Evolutionary conservation across 371 early-diverging fungal species (phyloP).

Genomic region (Rhizopus delemar): DNA sequence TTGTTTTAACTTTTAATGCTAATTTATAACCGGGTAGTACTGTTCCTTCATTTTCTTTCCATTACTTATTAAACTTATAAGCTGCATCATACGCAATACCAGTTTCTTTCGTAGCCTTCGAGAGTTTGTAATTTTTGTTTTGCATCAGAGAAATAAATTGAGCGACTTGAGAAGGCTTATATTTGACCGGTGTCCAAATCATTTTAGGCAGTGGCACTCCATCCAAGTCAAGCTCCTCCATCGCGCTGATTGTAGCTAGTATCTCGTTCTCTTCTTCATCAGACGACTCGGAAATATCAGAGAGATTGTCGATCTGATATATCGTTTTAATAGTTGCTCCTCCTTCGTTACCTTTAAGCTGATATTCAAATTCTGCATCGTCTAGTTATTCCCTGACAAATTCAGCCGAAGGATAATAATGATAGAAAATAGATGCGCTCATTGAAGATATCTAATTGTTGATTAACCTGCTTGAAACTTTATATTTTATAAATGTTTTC

Average conservation of each 20-base stretch:
- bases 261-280: conserved; percentile 7
- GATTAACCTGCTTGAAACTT: too few species aligned
- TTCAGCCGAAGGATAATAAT: conserved; percentile 8
- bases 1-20: conserved; percentile 5
- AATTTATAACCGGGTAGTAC: conserved; percentile 6
- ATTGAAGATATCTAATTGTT: conserved; percentile 5
- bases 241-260: conserved; percentile 8
- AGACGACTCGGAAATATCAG: conserved; percentile 9
- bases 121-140: conserved; percentile 12
- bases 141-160: conserved; percentile 23
- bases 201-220: background rate
- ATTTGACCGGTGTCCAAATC: conserved; percentile 18
- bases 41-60: conserved; percentile 3
- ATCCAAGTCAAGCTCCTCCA: conserved; percentile 8
- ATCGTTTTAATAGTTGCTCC: conserved; percentile 9
- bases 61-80: conserved; percentile 3
- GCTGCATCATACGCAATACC: conserved; percentile 2
- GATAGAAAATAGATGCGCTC: conserved; percentile 9
- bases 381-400: conserved; percentile 6
- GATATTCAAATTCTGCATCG: conserved; percentile 7
- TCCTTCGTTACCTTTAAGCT: conserved; percentile 6
- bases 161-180: conserved; percentile 13
- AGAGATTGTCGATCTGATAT: conserved; percentile 8
- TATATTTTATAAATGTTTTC: conserved; percentile 4
- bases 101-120: conserved; percentile 9